These are phyloP conservation scores for Blastobotrys aristatus DNA, from an alignment of 1,139 yeast species.

Conservation along the genomic window DNA sequence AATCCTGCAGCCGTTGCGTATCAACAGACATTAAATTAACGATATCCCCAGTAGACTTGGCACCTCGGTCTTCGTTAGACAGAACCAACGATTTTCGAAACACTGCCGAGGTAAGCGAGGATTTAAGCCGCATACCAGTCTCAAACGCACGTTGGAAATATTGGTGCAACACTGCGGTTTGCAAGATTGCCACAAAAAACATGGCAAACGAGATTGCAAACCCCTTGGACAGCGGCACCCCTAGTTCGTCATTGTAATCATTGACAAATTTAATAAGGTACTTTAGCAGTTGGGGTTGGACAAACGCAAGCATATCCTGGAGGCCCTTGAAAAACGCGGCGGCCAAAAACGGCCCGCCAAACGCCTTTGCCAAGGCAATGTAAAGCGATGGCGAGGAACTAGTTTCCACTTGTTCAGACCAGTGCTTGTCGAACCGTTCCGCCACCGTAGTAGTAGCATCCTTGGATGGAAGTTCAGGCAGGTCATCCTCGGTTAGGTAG, in stretches of 20 bases:
- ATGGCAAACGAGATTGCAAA: conserved; percentile 75
- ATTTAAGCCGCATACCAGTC: conserved; percentile 82
- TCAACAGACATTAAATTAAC: conserved; percentile 97
- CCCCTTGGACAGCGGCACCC: conserved; percentile 68
- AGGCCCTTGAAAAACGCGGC: conserved; percentile 75
- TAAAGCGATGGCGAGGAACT: conserved; percentile 58
- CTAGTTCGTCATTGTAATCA: conserved; percentile 48
- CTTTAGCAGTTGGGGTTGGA: conserved; percentile 83
- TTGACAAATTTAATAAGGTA: conserved; percentile 75
- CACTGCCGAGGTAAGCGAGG: conserved; percentile 72
- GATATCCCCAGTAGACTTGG: conserved; percentile 90
- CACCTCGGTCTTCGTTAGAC: conserved; percentile 77
- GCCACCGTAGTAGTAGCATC: conserved; percentile 46
- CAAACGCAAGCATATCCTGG: conserved; percentile 79
- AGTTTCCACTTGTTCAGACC: conserved; percentile 47
- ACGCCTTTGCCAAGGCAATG: conserved; percentile 58
- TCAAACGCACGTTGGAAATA: conserved; percentile 87
- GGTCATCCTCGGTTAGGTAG: conserved; percentile 67
- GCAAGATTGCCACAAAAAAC: conserved; percentile 78
- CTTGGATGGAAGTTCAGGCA: conserved; percentile 71
- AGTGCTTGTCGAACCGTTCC: conserved; percentile 48
- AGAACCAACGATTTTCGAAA: conserved; percentile 76
- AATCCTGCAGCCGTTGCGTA: conserved; percentile 87
- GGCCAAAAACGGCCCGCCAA: conserved; percentile 61
- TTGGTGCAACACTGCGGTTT: conserved; percentile 85